A percentile compares a stretch with the other conserved stretches of the same genome.
These are phyloP conservation scores for Basipetospora chlamydospora DNA, from an alignment of 2,329 filamentous ascomycete genomes.

Conservation along the genomic window DNA sequence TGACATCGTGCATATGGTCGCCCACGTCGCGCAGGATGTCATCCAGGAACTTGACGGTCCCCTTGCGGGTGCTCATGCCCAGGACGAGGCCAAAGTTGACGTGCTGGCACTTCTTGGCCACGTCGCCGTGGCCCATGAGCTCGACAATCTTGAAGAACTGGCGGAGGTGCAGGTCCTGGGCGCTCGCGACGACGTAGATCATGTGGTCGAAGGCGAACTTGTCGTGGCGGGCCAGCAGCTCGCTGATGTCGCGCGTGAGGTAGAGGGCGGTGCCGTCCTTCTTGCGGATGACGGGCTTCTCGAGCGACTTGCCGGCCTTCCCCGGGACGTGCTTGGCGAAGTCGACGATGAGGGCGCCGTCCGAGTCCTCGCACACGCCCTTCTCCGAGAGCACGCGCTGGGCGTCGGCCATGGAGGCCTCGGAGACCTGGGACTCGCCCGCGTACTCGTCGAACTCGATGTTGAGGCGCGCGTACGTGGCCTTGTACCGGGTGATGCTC, in stretches of 20 bases:
- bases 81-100: slow-evolving; percentile 62
- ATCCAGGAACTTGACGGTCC: slow-evolving; percentile 60
- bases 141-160: slow-evolving; percentile 67
- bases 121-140: slow-evolving; percentile 53
- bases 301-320: slow-evolving; percentile 54
- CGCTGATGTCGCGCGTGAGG: slow-evolving; percentile 63
- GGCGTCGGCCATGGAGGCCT: slow-evolving; percentile 50
- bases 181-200: slow-evolving; percentile 63
- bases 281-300: slow-evolving; percentile 57
- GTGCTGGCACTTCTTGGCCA: slow-evolving; percentile 54
- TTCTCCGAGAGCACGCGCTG: slow-evolving; percentile 48
- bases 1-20: slow-evolving; percentile 96
- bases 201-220: slow-evolving; percentile 60
- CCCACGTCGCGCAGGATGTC: slow-evolving; percentile 66
- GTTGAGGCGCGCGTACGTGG: slow-evolving; percentile 56
- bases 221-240: slow-evolving; percentile 50
- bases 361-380: slow-evolving; percentile 51
- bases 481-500: slow-evolving; percentile 51
- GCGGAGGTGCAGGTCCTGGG: slow-evolving; percentile 58
- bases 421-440: slow-evolving; percentile 59
- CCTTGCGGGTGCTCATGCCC: slow-evolving; percentile 56
- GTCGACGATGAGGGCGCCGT: slow-evolving; percentile 60
- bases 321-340: slow-evolving; percentile 53
- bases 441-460: slow-evolving; percentile 60
- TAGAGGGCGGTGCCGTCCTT: slow-evolving; percentile 64